Evolutionary conservation across 371 early-diverging fungal species (phyloP).

Genomic region (Choanephora cucurbitarum): DNA sequence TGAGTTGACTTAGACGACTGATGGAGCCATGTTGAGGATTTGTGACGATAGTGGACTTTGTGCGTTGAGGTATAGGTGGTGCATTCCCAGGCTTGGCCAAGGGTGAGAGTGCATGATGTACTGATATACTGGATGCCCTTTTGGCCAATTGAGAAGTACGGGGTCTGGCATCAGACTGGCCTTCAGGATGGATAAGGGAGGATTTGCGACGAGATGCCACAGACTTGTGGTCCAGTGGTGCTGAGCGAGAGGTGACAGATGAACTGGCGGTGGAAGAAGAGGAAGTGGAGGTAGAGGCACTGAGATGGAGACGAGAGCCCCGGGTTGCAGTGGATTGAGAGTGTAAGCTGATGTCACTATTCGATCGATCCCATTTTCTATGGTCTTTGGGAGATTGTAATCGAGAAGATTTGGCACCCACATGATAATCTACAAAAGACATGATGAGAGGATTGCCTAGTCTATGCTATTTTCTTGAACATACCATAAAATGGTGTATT

Average conservation of each 20-base stretch:
- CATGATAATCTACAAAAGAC: not conserved
- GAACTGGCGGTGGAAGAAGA: slow-evolving; percentile 19
- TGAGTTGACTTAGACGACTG: slow-evolving; percentile 8
- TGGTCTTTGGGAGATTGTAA: slow-evolving; percentile 1
- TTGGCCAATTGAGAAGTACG: slow-evolving; percentile 11
- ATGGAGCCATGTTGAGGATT: slow-evolving; percentile 3
- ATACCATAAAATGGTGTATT: not conserved
- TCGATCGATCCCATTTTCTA: slow-evolving; percentile 14
- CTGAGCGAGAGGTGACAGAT: slow-evolving; percentile 9
- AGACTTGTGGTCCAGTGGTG: not conserved
- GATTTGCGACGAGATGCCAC: not conserved
- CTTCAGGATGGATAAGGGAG: slow-evolving; percentile 7
- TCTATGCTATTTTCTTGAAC: no score
- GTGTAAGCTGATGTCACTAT: slow-evolving; percentile 24
- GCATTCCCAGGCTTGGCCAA: not conserved
- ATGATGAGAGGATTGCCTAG: not conserved
- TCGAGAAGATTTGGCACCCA: not conserved
- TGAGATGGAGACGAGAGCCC: slow-evolving; percentile 4
- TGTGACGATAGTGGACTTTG: slow-evolving; percentile 16
- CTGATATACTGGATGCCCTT: slow-evolving; percentile 25
- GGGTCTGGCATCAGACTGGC: not conserved
- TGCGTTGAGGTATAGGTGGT: slow-evolving; percentile 10
- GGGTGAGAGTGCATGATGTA: slow-evolving; percentile 3
- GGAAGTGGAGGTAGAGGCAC: slow-evolving; percentile 26
- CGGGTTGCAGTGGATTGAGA: slow-evolving; percentile 10